phyloP scores from a whole-genome alignment of 2,329 filamentous ascomycete genomes.

The Cercospora brassicicola region DNA sequence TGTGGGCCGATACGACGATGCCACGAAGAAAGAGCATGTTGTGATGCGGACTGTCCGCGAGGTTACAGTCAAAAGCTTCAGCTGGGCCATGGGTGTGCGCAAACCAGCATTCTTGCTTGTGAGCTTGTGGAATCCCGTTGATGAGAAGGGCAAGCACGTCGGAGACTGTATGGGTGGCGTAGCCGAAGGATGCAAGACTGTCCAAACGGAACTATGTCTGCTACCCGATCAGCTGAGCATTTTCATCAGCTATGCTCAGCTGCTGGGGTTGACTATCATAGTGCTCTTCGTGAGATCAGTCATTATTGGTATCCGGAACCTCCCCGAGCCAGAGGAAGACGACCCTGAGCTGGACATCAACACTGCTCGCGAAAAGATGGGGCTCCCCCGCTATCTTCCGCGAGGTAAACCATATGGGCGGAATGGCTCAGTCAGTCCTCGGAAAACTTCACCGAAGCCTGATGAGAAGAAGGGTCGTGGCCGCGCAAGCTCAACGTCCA shows the following conservation, averaged over 20 bases:
- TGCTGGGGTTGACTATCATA: conserved; percentile 57
- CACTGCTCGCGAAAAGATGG: conserved; percentile 11
- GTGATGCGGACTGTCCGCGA: conserved; percentile 57
- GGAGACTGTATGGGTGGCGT: conserved; percentile 18
- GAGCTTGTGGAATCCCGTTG: conserved; percentile 89
- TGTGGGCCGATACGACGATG: conserved; percentile 25
- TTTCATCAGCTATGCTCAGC: conserved; percentile 72
- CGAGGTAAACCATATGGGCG: conserved; percentile 21
- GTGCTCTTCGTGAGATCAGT: conserved; percentile 50
- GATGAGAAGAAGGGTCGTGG: conserved; percentile 32
- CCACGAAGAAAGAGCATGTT: conserved; percentile 52
- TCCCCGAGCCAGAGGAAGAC: conserved; percentile 13
- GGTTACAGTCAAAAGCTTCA: conserved; percentile 93
- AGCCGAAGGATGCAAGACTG: conserved; percentile 52
- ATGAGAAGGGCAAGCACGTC: conserved; percentile 46
- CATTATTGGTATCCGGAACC: conserved; percentile 36
- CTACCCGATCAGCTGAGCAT: conserved; percentile 84
- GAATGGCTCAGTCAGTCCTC: conserved; percentile 31
- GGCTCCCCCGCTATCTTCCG: conserved; percentile 10
- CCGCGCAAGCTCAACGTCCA: conserved; percentile 39
- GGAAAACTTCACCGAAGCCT: conserved; percentile 20
- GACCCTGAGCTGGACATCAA: conserved; percentile 17
- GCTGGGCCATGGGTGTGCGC: conserved; percentile 93
- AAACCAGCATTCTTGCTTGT: conserved; percentile 83
- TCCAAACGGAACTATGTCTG: conserved; percentile 88